phyloP scores from a whole-genome alignment of 179 eudicot species.

The Spinacia oleracea region DNA sequence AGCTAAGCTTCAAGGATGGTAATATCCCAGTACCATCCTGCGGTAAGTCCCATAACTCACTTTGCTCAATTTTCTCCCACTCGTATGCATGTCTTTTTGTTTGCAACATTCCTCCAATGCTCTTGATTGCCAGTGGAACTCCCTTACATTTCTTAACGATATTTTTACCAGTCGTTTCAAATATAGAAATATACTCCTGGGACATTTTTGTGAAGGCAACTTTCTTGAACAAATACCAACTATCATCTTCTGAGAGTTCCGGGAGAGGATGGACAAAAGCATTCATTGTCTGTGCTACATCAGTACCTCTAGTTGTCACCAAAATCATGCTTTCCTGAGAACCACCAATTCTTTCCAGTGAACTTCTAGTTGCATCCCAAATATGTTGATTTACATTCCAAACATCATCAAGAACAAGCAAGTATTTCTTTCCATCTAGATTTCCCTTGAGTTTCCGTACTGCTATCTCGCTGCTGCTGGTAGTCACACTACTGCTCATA shows the following conservation, averaged over 20 bases:
- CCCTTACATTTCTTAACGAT: not conserved
- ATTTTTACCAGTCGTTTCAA: not conserved
- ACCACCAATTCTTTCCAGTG: slow-evolving; percentile 16
- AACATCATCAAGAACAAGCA: slow-evolving; percentile 42
- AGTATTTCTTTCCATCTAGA: slow-evolving; percentile 17
- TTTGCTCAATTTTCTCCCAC: slow-evolving; percentile 16
- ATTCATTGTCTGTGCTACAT: not conserved
- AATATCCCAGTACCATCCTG: not conserved
- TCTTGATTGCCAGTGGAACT: not conserved
- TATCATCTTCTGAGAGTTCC: not conserved
- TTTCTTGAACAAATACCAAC: slow-evolving; percentile 19
- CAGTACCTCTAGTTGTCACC: slow-evolving; percentile 18
- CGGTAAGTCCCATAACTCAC: slow-evolving; percentile 20
- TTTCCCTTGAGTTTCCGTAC: not conserved
- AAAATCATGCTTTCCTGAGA: slow-evolving; percentile 21
- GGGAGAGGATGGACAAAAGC: not conserved
- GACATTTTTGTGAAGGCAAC: not conserved
- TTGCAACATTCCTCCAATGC: not conserved
- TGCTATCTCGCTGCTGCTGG: not conserved
- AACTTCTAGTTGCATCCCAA: slow-evolving; percentile 16
- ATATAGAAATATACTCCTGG: not conserved
- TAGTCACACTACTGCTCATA: not conserved
- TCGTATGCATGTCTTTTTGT: not conserved
- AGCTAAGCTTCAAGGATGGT: slow-evolving; percentile 28
- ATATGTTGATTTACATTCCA: slow-evolving; percentile 19